Conservation (phyloP, 2,329 filamentous ascomycete genomes). For the Phyllosticta citriasiana region DNA sequence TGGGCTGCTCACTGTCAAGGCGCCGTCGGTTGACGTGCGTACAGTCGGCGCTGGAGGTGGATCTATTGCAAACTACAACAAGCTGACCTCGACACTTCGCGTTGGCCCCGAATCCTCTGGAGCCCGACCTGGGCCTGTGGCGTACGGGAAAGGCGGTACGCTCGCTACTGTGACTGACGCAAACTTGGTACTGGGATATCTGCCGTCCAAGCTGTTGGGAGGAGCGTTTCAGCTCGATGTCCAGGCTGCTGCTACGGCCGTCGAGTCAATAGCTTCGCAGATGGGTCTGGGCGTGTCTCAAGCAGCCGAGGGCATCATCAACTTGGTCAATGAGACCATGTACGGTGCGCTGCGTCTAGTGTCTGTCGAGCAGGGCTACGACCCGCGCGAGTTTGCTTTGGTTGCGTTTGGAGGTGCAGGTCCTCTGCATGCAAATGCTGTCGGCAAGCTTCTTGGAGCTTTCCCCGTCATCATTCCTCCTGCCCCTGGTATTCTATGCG, state of each 20-base stretch:
- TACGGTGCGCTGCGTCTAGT: conserved; percentile 42
- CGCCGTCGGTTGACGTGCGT: conserved; percentile 39
- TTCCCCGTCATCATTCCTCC: conserved; percentile 46
- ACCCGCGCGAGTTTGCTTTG: conserved; percentile 41
- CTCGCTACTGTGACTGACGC: conserved; percentile 42
- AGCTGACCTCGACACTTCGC: conserved; percentile 38
- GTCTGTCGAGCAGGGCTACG: conserved; percentile 43
- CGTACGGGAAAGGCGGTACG: conserved; percentile 38
- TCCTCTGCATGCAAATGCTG: conserved; percentile 41
- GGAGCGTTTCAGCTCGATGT: conserved; percentile 38
- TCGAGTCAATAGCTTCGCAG: conserved; percentile 35
- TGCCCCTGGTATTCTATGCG: conserved; percentile 41
- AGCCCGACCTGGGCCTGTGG: conserved; percentile 39
- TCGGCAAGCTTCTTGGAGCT: conserved; percentile 40
- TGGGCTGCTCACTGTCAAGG: conserved; percentile 34
- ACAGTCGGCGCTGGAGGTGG: conserved; percentile 43
- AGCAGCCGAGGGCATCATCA: conserved; percentile 40
- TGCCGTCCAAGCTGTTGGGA: conserved; percentile 37
- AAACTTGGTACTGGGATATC: conserved; percentile 38
- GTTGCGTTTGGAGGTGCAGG: conserved; percentile 44
- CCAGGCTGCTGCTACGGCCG: conserved; percentile 31
- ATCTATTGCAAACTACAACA: conserved; percentile 39
- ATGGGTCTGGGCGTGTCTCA: conserved; percentile 35
- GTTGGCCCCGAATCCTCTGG: conserved; percentile 43
- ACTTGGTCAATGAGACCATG: conserved; percentile 43